Base-by-base conservation (phyloP, 331 rosid species). In the Phaseolus coccineus region DNA sequence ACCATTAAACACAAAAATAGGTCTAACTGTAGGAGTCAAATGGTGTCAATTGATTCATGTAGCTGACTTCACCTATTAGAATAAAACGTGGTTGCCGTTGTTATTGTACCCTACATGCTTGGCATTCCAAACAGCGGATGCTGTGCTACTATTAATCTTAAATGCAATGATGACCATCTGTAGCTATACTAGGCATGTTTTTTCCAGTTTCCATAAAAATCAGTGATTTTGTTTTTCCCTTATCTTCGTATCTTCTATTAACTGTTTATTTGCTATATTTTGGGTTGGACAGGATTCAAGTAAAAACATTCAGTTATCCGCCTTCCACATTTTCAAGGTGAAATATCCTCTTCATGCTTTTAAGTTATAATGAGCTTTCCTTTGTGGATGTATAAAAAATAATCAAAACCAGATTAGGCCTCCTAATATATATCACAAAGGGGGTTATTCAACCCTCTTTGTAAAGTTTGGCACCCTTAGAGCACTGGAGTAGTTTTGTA, bases 281-380 rank as follows among this genome's bases (percentile, higher is more conserved):
- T 64, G 74, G 69, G 71, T 79, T 70, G 86, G 66, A 83, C 90
- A 95, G 98, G 99, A 95, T 84, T 88, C 99, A 65, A 95, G 99
- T 90, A 95, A 91, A 92, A 93, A 90, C 79, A 90, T 93, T 83
- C 98, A 93, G 75, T 72, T 95, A 37, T 89, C 97, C 31, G 99
- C 98, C 70, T 95, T 95, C 84, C 99, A 95, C 96, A 93, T 95
- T 84, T 95, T 95, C 87, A 95, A 95, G 99, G 99, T 95, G 69
- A 57, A 66, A 28, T 76, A 35, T 30, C 77, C 58, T 61, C 30
- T 73, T 71, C 31, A 6, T 39, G 42, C 61, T 75, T 46, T 27
- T 5, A 33, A 82, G 74, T 35, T 62, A 24, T 59, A 61, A 52
- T n/a, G 57, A 57, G 40, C 76, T 59, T 40, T 76, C 65, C 65